Evolutionary conservation across 2,329 filamentous ascomycete genomes (phyloP), one percentile per base, ranked within the genome.

Genomic region (Bipolaris gigantea): DNA sequence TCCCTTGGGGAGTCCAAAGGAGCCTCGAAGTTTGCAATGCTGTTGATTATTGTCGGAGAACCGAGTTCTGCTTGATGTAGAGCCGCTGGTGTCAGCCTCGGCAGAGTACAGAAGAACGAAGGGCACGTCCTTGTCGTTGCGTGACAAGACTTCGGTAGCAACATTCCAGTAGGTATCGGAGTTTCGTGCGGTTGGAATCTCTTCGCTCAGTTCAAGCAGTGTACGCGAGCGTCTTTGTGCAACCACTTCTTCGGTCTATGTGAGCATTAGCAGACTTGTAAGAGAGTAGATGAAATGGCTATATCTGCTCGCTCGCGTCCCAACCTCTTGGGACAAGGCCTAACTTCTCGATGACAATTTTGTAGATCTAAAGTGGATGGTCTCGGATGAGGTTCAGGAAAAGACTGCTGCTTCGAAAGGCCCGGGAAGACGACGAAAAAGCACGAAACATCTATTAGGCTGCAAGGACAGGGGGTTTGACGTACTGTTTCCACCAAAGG

Each of bases 401-500:
- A 13, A 13, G 13, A 4, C 6, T 9, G 15, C 21, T n/a, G n/a
- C 15, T 46, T 27, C 19, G 21, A 18, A 5, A 43, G 9, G 6
- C 13, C 19, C 15, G 9, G 40, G 32, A 27, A n/a, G 10, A 10
- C 40, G n/a, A 32, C 9, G n/a, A 43, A 30, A 18, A 25, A 27
- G 25, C 25, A 43, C 4, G 9, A 32, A 19, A 30, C 10, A 30
- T 16, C 9, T 32, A n/a, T 1, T 18, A 16, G 4, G 33, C 10
- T 32, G 5, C 0, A 43, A 18, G 10, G 11, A 32, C 25, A 7
- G 40, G 16, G 32, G 16, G 25, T 18, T 27, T 2, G 21, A 57
- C 59, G 76, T 2, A 89, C 92, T 61, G 90, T 90, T 59, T 93
- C 89, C 59, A 90, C 90, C 0, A 86, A 82, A 2, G 89, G 88